phyloP scores from a whole-genome alignment of 2,329 filamentous ascomycete species.

The Taxawa tesnikishii region DNA sequence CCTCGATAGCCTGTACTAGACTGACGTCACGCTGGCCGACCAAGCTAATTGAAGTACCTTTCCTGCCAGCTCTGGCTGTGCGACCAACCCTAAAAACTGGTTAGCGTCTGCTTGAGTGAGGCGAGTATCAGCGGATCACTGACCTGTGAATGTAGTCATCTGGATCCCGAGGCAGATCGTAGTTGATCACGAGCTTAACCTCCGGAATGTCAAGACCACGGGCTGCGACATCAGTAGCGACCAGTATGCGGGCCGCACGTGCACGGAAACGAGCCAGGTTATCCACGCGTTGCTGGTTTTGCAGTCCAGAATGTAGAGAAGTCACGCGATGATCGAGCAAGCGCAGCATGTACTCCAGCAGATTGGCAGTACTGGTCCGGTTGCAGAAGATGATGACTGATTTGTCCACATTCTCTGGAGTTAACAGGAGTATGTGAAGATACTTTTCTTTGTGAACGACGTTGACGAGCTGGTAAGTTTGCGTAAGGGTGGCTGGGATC shows the following conservation, averaged over 20 bases:
- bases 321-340: constrained; percentile 83
- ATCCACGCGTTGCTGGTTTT: constrained; percentile 70
- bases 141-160: constrained; percentile 97
- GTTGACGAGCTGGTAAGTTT: constrained; percentile 78
- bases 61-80: constrained; percentile 81
- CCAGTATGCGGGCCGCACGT: constrained; percentile 72
- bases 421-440: constrained; percentile 77
- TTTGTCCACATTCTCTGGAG: constrained; percentile 60
- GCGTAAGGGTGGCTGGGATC: constrained; percentile 67
- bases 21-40: constrained; percentile 90
- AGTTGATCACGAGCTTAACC: constrained; percentile 84
- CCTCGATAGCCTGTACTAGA: constrained; percentile 81
- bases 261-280: constrained; percentile 90
- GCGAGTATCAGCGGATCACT: too few relatives aligned
- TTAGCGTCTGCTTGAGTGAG: too few relatives aligned
- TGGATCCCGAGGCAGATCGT: constrained; percentile 88
- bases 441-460: constrained; percentile 92
- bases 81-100: constrained; percentile 90
- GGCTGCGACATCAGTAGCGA: constrained; percentile 90
- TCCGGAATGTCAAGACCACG: constrained; percentile 92
- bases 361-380: constrained; percentile 74
- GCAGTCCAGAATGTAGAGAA: constrained; percentile 75
- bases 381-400: constrained; percentile 92
- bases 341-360: constrained; percentile 78
- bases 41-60: constrained; percentile 72